These are phyloP conservation scores for Pistacia vera DNA, from an alignment of 345 rosid genomes.

Conservation along the genomic window DNA sequence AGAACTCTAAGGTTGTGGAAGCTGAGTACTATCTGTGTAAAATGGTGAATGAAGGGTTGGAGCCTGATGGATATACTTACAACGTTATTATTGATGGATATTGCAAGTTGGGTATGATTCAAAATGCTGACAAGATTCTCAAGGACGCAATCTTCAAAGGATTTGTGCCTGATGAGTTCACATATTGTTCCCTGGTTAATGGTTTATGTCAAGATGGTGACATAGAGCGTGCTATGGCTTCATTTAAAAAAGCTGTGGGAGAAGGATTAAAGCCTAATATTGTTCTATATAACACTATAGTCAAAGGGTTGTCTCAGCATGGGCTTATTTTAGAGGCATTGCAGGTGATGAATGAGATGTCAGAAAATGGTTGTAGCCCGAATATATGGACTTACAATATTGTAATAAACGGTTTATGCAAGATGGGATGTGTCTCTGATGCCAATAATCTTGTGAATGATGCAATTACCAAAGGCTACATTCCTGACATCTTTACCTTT, in stretches of 20 bases:
- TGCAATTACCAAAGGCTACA: conserved; percentile 70
- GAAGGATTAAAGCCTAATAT: conserved; percentile 67
- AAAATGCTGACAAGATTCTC: conserved; percentile 69
- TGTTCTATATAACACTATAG: conserved; percentile 64
- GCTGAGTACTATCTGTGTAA: conserved; percentile 74
- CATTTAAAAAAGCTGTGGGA: conserved; percentile 55
- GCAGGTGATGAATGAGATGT: conserved; percentile 71
- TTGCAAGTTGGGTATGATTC: conserved; percentile 67
- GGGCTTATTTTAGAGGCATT: conserved; percentile 77
- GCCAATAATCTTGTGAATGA: conserved; percentile 63
- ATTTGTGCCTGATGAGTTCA: conserved; percentile 79
- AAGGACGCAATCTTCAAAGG: conserved; percentile 70
- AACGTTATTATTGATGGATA: conserved; percentile 74
- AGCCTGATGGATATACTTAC: conserved; percentile 78
- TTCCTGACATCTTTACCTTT: conserved; percentile 83
- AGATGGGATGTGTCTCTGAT: conserved; percentile 88
- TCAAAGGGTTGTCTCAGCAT: conserved; percentile 76
- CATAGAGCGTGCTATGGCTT: conserved; percentile 64
- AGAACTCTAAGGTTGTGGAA: conserved; percentile 57
- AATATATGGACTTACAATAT: conserved; percentile 83
- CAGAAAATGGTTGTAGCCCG: conserved; percentile 59
- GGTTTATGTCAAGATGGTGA: conserved; percentile 77
- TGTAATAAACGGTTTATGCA: conserved; percentile 80
- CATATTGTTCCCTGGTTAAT: conserved; percentile 68
- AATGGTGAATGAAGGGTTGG: conserved; percentile 82